A percentile compares a stretch with the other conserved stretches of the same genome.
phyloP scores from a whole-genome alignment of 306 rosid species.

The Castanea mollissima region DNA sequence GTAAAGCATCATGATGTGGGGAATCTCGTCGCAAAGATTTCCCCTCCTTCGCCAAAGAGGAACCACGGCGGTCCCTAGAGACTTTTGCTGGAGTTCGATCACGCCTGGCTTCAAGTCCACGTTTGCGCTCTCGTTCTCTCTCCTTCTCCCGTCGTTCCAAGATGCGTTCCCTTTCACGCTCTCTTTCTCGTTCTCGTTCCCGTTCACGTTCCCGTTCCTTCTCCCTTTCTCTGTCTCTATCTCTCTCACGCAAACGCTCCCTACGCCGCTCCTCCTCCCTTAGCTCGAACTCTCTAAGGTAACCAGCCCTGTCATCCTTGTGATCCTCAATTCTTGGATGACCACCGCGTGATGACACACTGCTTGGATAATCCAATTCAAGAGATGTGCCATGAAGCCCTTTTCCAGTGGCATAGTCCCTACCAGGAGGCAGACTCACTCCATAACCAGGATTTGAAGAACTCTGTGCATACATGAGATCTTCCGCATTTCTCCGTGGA shows the following conservation, averaged over 20 bases:
- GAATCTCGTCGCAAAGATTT: constrained; percentile 72
- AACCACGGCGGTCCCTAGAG: constrained; percentile 73
- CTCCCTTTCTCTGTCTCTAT: constrained; percentile 86
- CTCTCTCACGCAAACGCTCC: constrained; percentile 88
- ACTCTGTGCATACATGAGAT: constrained; percentile 72
- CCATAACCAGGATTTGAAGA: constrained; percentile 97
- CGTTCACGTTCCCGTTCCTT: constrained; percentile 70
- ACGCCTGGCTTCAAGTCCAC: constrained; percentile 45
- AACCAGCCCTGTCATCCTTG: constrained; percentile 89
- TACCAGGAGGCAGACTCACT: constrained; percentile 97
- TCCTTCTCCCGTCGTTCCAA: constrained; percentile 86
- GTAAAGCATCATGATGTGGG: constrained; percentile 68
- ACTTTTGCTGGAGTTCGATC: constrained; percentile 54
- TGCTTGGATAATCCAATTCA: constrained; percentile 68
- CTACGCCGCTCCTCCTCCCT: constrained; percentile 94
- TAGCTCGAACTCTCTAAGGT: constrained; percentile 88
- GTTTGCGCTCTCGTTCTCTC: constrained; percentile 76
- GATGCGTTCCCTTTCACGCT: constrained; percentile 68
- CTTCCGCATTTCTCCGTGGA: constrained; percentile 83
- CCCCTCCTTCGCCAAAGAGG: constrained; percentile 86
- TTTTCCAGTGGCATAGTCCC: constrained; percentile 93
- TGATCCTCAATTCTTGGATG: constrained; percentile 60
- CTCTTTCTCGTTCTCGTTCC: constrained; percentile 68
- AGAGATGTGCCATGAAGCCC: constrained; percentile 73
- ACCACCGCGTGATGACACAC: constrained; percentile 50